Evolutionary conservation across 805 yeast species (phyloP), one percentile per base, ranked within the genome.

Genomic region (Maudiozyma barnettii): DNA sequence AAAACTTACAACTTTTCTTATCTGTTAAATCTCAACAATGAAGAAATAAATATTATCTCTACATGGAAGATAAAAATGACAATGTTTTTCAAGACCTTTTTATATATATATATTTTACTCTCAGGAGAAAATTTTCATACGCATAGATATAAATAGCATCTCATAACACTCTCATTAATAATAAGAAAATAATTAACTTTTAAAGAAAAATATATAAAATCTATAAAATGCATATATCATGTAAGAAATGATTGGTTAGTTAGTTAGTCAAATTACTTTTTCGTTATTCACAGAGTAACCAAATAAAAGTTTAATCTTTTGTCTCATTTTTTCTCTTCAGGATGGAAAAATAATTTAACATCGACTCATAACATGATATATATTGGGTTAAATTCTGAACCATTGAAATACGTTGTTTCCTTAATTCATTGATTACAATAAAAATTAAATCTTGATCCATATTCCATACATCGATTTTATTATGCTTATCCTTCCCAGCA

Each of bases 371-470:
- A 63, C 91, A 82, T 23, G 81, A 71, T 29, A 81, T 73, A 55
- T 75, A 83, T 63, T 85, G 95, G 40, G 81, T 76, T 53, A 83
- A 70, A 55, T 78, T 81, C 59, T 85, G 91, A 14, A 85, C 91
- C 91, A 84, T 84, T 6, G 86, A 78, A 38, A 84, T 68, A 46
- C 93, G 64, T 61, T 83, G 89, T 49, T 77, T 75, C 49, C 93
- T 68, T 52, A 84, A 72, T 49, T 74, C 78, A 54, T 79, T 76
- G 8, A 84, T 79, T 5, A 78, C 73, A 45, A 76, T 72, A 57
- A 74, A 78, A 1, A 84, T 71, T 48, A 81, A 67, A 63, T 84
- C 93, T 20, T 67, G 61, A 48, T 65, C 53, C 57, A 57, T 64
- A 33, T 63, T 56, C 67, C 76, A 66, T 30, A 70, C 64, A 52